Base-by-base conservation (phyloP, 768 basidiomycete species). In the Botryobasidium botryosum region DNA sequence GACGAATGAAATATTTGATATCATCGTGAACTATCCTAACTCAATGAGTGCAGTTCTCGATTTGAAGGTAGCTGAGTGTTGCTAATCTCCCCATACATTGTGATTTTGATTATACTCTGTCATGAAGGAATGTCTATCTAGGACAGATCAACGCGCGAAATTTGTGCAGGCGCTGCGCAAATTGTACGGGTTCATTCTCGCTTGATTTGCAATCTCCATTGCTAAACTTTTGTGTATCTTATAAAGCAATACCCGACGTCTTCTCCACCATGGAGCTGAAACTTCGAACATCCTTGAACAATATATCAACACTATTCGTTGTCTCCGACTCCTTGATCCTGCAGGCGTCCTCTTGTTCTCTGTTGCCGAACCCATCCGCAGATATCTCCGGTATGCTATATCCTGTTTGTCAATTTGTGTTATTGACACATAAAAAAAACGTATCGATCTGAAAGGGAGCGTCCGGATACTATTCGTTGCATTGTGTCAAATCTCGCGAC, bases 191-290 rank as follows among this genome's bases (percentile, higher is more conserved):
- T 15, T 42, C 21, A 35, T 20, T 18, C 33, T 10, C 17, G 5
- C 1, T 15, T 44, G 15, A 15, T 15, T 8, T 21, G 24, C 20
- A n/a, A 44, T 36, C 35, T 40, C 15, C 24, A 8, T 32, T 10
- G 41, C 46, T 37, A 46, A 4, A 45, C 5, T 57, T 42, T 29
- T 3, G 24, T 35, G 28, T 8, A 5, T 25, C 23, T 35, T 10
- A 25, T 56, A 10, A n/a, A 94, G 87, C 7, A 88, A 86, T 54
- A 72, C 71, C 45, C 79, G 78, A 56, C 80, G 94, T 4, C 70
- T 99, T 1, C 74, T 99, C 5, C 91, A 97, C 56, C 94, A 92
- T 1, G 94, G 92, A 2, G 87, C 90, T 4, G 90, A 90, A 51
- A 99, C 94, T 1, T 83, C 81, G 55, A 74, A 84, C 49, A 88